These are phyloP conservation scores for Panicum miliaceum DNA, from an alignment of 176 grass and related monocot species.

Conservation along the genomic window DNA sequence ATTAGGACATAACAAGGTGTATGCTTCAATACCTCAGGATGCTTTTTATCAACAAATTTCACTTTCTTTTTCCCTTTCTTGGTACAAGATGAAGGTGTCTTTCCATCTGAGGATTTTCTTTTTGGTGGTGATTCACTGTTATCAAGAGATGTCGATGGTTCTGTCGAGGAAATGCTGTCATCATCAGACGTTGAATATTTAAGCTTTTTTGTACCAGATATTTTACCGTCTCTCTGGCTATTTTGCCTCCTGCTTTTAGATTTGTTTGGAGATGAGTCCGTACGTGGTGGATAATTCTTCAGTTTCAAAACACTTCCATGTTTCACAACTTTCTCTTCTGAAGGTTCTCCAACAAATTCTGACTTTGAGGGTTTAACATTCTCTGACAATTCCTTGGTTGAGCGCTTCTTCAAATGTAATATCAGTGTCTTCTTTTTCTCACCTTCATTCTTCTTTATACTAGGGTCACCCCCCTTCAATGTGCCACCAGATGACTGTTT, in stretches of 20 bases:
- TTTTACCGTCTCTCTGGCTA: constrained; percentile 49
- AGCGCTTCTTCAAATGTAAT: constrained; percentile 52
- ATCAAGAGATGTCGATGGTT: constrained; percentile 60
- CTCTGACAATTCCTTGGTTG: constrained; percentile 49
- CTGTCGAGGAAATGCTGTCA: constrained; percentile 59
- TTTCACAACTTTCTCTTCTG: constrained; percentile 59
- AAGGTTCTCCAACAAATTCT: constrained; percentile 44
- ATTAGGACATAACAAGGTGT: constrained; percentile 28
- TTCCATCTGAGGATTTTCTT: constrained; percentile 61
- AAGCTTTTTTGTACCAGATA: constrained; percentile 55
- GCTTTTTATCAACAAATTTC: constrained; percentile 66
- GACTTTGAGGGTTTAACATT: constrained; percentile 48
- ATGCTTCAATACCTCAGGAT: constrained; percentile 71
- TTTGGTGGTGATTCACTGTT: constrained; percentile 59
- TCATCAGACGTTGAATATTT: constrained; percentile 49
- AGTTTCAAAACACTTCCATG: constrained; percentile 49
- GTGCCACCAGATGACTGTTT: constrained; percentile 46
- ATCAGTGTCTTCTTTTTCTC: constrained; percentile 57
- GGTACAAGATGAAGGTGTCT: constrained; percentile 51
- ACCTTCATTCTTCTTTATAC: constrained; percentile 44
- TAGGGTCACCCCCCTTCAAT: constrained; percentile 41
- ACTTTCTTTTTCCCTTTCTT: constrained; percentile 83
- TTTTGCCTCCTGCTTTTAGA: constrained; percentile 62
- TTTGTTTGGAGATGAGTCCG: constrained; percentile 54
- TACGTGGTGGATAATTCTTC: constrained; percentile 55